Evolutionary conservation across 2,329 filamentous ascomycete species (phyloP), one percentile per base, ranked within the genome.

Genomic region (Exutisphaerella laricina): DNA sequence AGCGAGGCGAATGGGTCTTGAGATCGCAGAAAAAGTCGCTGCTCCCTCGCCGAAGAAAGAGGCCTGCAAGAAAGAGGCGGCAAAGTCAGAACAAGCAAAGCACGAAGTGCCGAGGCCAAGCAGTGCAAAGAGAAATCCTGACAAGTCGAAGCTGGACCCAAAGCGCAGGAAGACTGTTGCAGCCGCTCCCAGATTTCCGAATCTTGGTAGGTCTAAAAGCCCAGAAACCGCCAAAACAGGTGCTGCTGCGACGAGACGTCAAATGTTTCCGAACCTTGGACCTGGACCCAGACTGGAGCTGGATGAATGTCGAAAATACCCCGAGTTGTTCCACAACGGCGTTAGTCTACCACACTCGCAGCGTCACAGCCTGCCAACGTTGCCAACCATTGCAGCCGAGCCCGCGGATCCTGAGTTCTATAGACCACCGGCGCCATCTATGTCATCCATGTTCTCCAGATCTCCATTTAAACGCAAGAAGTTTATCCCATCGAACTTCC

Each of bases 121-220:
- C 12, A 26, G 23, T 26, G 23, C 23, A 12, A 33, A 41, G 26
- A n/a, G 16, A 38, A 29, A 18, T 4, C 26, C 33, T 4, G 17
- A n/a, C 4, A 48, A 45, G 31, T 49, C 48, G 44, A 48, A 48
- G 43, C 26, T 42, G 13, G 43, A 30, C 18, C 42, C 44, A 13
- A 43, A 43, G 30, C 46, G 41, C n/a, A 35, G 45, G 23, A 45
- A 40, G 21, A 44, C 22, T 2, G 9, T 35, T 13, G 16, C 18
- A 14, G 20, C 18, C 9, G 35, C 34, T 3, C 33, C 33, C 4
- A 21, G 16, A 17, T 35, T 35, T 23, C 12, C 33, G 5, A 35
- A 23, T n/a, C 33, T 35, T 12, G n/a, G n/a, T n/a, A n/a, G n/a
- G n/a, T 12, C 4, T 3, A 35, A 35, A 20, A 20, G n/a, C 20